Conservation (phyloP, 2,329 filamentous ascomycete species). For the Falciphora oryzae region DNA sequence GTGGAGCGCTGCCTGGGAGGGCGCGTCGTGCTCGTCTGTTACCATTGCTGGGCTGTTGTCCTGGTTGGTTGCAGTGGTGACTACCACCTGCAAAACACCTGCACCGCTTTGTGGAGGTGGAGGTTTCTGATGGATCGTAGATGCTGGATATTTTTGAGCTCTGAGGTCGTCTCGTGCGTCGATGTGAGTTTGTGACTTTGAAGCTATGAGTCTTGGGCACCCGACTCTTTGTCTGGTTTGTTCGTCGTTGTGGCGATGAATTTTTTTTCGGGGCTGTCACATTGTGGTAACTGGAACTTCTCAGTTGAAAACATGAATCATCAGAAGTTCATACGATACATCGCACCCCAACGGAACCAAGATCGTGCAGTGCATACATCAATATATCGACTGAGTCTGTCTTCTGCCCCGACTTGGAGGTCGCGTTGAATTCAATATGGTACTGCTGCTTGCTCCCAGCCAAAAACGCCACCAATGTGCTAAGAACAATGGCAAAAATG, state of each 20-base stretch:
- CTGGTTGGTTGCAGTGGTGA: not conserved
- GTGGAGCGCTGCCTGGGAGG: constrained; percentile 13
- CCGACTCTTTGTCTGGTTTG: not conserved
- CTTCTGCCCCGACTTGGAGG: not conserved
- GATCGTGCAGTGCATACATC: no score
- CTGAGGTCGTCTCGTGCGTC: not conserved
- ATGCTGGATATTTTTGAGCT: not conserved
- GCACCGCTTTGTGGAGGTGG: not conserved
- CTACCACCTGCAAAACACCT: not conserved
- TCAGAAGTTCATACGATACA: not conserved
- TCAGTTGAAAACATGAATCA: not conserved
- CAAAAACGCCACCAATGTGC: not conserved
- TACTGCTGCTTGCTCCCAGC: not conserved
- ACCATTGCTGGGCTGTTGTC: not conserved
- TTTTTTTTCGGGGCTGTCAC: not conserved
- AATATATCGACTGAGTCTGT: not conserved
- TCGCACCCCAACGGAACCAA: not conserved
- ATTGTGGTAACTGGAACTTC: not conserved
- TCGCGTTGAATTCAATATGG: not conserved
- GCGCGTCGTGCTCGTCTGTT: constrained; percentile 14
- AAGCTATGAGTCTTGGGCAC: no score
- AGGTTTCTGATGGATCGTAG: not conserved
- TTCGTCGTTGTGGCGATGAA: not conserved
- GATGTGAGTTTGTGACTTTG: no score
- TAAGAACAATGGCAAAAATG: not conserved